Base-by-base conservation (phyloP, 1,284 basidiomycete genomes). In the Blastosporella zonata region DNA sequence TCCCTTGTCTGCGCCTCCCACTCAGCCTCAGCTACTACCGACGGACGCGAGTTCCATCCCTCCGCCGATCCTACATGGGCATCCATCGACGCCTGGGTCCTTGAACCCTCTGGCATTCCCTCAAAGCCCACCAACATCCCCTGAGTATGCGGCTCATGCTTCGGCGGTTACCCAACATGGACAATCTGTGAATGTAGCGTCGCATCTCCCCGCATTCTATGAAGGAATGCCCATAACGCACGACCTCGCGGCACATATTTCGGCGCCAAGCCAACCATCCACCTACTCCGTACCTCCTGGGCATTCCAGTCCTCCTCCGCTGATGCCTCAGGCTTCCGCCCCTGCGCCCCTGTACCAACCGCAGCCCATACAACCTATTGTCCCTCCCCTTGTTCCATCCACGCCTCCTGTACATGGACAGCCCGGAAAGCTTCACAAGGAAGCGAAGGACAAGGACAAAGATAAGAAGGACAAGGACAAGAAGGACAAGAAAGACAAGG, bases 291-390 rank as follows among this genome's bases (percentile, higher is more conserved):
- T 6, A 8, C 23, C 17, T 20, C 10, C 23, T n/a, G 39, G 17
- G 9, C 28, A 40, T 36, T 25, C 21, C 12, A 40, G 38, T 12
- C 29, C 46, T n/a, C 22, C 34, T 13, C 10, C 35, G 2, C 42
- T 31, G 8, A 31, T 37, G 18, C 13, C 44, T 20, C 20, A 34
- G 36, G 31, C 13, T 9, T 25, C 38, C 35, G 41, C 38, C n/a
- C 33, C 47, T 9, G 39, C 40, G 12, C 23, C 47, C 22, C 33
- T 54, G 43, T 46, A 51, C 21, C 53, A 54, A 31, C 49, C 53
- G 8, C 49, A 51, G 20, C 49, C 49, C 1, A 12, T 25, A 10
- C 25, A 45, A 5, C 39, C 40, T 17, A 10, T 50, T 1, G 39
- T 45, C 6, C 46, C 49, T 18, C 46, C 49, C 6, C 6, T 21